phyloP scores from a whole-genome alignment of 176 grass and related monocot species.

The Oryza australiensis region DNA sequence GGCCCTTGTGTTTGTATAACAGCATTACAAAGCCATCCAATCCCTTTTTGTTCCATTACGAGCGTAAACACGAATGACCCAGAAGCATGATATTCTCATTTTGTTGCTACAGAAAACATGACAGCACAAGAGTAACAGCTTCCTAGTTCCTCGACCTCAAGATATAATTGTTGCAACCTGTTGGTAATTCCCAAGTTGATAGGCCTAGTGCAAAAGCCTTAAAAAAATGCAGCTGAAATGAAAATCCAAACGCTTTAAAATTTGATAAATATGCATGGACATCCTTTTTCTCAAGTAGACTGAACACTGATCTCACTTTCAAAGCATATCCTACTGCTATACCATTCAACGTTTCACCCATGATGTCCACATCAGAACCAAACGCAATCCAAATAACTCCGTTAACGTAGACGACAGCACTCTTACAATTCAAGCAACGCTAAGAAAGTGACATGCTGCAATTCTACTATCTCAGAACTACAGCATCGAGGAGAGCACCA shows the following conservation, averaged over 20 bases:
- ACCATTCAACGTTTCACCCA: slow-evolving; percentile 3
- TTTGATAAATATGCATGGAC: background rate
- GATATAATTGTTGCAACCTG: background rate
- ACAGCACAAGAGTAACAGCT: background rate
- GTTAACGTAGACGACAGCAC: slow-evolving; percentile 7
- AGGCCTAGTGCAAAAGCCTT: background rate
- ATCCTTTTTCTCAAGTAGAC: background rate
- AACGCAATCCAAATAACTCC: background rate
- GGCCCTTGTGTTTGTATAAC: background rate
- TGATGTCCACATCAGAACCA: slow-evolving; percentile 19
- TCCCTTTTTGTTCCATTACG: slow-evolving; percentile 4
- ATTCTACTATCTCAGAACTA: slow-evolving; percentile 28
- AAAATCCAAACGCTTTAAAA: background rate
- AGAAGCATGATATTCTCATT: background rate
- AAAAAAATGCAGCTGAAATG: background rate
- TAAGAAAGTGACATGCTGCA: slow-evolving; percentile 22
- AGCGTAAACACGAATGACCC: background rate
- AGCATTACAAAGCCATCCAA: background rate
- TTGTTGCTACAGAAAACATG: background rate
- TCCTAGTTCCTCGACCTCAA: slow-evolving; percentile 1
- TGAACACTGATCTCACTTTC: slow-evolving; percentile 25
- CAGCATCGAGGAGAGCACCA: slow-evolving; percentile 17
- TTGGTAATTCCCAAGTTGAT: background rate
- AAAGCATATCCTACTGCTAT: slow-evolving; percentile 19
- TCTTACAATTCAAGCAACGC: slow-evolving; percentile 11